Evolutionary conservation across 75 land plant species (phyloP), one percentile per base, ranked within the genome.

Genomic region (Picea glauca): DNA sequence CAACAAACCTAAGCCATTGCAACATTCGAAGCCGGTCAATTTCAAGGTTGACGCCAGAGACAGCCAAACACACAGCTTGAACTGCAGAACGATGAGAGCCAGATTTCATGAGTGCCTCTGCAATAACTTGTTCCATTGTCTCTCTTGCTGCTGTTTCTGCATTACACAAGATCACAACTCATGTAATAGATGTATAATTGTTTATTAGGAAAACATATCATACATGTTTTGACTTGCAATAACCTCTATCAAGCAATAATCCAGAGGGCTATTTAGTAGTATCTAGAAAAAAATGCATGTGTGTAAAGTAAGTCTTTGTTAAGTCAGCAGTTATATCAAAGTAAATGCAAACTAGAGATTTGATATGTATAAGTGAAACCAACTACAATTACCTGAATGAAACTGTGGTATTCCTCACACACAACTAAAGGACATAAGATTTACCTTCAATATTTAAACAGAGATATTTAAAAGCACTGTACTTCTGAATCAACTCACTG

Each of bases 1-100:
- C 32, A 73, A 35, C 80, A 78, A 58, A 96, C 98, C 93, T 85
- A 30, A 96, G 84, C 98, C 98, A 96, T 46, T 80, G 61, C 6
- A 87, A 78, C 18, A 94, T 81, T 30, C 82, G 81, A 70, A 90
- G 84, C 77, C 89, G 89, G 83, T 96, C 99, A 12, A 77, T 73
- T 21, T 87, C 88, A 75, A 85, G 86, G 79, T 92, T 89, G 15
- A 96, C 93, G 62, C 99, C 99, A 59, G 98, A 93, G 7, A 94
- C 79, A 31, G 91, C 95, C 59, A 96, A 80, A 76, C 95, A 92
- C 60, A 96, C 90, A 75, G 99, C 98, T 64, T 83, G 87, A 68
- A 96, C 99, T 70, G 81, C 85, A 72, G 87, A 83, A 32, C 87
- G 87, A 73, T 65, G 85, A 33, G 62, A 68, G 46, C 83, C 81